Evolutionary conservation across 176 grass and related monocot genomes (phyloP), one percentile per base, ranked within the genome.

Genomic region (Poa annua): DNA sequence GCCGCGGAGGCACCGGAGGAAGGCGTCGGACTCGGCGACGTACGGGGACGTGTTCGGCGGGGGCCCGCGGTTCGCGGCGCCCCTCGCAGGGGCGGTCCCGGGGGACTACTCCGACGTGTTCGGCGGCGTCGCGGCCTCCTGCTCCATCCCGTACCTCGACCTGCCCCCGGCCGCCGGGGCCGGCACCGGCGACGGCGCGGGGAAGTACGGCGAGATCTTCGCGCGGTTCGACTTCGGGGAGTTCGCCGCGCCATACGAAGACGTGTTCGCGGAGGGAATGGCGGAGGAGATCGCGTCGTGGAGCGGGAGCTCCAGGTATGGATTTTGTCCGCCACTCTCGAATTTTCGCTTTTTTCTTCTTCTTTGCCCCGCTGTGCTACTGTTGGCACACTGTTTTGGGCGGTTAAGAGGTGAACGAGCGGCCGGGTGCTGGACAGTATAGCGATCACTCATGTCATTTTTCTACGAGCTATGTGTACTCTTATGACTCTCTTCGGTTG

Each of bases 91-190:
- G 8, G 79, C 47, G 6, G 41, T 42, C 41, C 83, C 79, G 54
- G 90, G 68, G 44, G 95, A 93, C 87, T 98, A 98, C 86, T 32
- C 76, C 41, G 92, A 95, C 76, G 86, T 98, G 53, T 98, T 98
- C 70, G 90, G 90, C 24, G 92, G 88, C 75, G 88, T 91, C 32
- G 81, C 88, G 6, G 84, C 81, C 15, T 95, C 96, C 0, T 93
- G 92, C 92, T 93, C 88, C 84, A 98, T 98, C 53, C 96, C 96
- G 13, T 93, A 89, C 66, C 96, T 98, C 75, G 92, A 98, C 77
- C 88, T 98, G 16, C 90, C 90, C 14, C 82, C 81, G 12, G 83
- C 82, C 9, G 84, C 86, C 47, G 39, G 41, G 2, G 66, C 51
- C 6, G 73, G 61, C 39, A 45, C 53, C 79, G 73, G 20, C 53